Base-by-base conservation (phyloP, 176 grass and related monocot species). In the Cocos nucifera region DNA sequence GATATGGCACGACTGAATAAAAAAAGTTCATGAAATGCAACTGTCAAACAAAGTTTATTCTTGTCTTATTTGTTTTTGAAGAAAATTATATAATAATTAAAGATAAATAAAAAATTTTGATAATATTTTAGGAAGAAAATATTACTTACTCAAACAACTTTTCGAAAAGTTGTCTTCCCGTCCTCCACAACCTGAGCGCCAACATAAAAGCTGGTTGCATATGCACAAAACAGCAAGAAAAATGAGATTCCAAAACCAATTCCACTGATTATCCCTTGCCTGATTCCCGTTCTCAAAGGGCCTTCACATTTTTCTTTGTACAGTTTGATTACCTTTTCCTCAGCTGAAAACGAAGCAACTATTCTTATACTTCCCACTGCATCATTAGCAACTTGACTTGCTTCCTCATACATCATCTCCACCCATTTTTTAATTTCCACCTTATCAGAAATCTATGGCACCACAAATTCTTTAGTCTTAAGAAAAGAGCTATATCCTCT, bases 301-400 rank as follows among this genome's bases (percentile, higher is more conserved):
- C 82, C 85, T 77, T 89, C 82, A n/a, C 89, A 95, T 69, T 95
- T 98, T 61, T 82, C 82, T 54, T 95, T 79, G 81, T 95, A 95
- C 44, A 95, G 80, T 53, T 80, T 60, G 75, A 95, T 95, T 54
- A 95, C 85, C 62, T 95, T 95, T 25, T 89, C 85, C 79, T 95
- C 89, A 32, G 85, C 82, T 18, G 84, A 82, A 57, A 95, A 95
- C 49, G 89, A 95, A 51, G 75, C 85, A 24, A 95, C 82, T 16
- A 85, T 95, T 78, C 89, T 78, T 82, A 95, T 95, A 59, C 77
- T 89, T 63, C 85, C 80, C 49, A 95, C 89, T 18, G 89, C 89
- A 66, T 95, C 89, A 80, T 88, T 95, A 25, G 89, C 89, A 58
- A 95, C 82, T 71, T 95, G 89, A 72, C 89, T 95, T 22, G 89